Evolutionary conservation across 1,284 basidiomycete species (phyloP), one percentile per base, ranked within the genome.

Genomic region (Sporisorium iseilematis-ciliati): DNA sequence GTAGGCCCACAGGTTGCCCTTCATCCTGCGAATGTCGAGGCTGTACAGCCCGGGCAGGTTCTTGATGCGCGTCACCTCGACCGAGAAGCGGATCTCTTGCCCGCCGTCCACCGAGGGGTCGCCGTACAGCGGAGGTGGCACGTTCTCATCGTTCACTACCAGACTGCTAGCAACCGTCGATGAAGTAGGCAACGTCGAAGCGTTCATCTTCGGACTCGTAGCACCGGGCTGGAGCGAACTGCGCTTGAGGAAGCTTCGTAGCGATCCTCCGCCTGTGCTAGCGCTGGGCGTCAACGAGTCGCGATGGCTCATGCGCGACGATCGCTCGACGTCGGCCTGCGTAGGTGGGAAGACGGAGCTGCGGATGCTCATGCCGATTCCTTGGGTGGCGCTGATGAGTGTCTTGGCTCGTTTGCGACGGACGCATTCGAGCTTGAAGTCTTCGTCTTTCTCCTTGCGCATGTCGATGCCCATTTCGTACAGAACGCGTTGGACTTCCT

Each of bases 381-480:
- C 74, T 38, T 80, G 79, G 20, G 80, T 79, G 1, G 81, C 80
- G n/a, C 73, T 70, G 33, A 81, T 77, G 8, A 82, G 65, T 42
- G 75, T 81, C 64, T 79, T 80, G 29, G 74, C 62, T 11, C 80
- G 76, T 67, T 82, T 84, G 16, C 75, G 65, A 25, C 83, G 81
- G 23, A 84, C 51, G 54, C 83, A 84, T 49, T 84, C 83, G 23
- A 84, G 57, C 62, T 82, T 82, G 64, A 81, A 83, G 46, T 82
- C 88, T 93, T 95, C 88, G 90, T 97, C 82, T 94, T 92, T 75
- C 89, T 92, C 87, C 52, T 90, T 87, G 81, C 92, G 90, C 73
- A 95, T 89, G 52, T 96, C 94, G 64, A 99, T 89, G 23, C 96
- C 97, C 93, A 99, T 95, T 45, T 89, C 89, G 78, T 91, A 89